Evolutionary conservation across 2,329 filamentous ascomycete genomes (phyloP).

Genomic region (Sodiomyces alkalinus): DNA sequence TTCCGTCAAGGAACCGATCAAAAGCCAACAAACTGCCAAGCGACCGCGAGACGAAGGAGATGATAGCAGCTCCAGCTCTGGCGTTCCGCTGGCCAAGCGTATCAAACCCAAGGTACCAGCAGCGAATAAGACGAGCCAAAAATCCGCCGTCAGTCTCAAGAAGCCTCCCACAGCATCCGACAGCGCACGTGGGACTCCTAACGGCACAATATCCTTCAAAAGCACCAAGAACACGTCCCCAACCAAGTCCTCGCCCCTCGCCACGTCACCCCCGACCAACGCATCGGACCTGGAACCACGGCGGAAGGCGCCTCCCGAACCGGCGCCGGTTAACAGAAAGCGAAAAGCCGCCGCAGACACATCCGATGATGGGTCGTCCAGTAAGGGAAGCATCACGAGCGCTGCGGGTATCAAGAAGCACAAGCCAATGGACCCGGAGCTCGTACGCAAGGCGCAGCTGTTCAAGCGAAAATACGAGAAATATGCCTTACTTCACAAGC

Average conservation of each 20-base stretch:
- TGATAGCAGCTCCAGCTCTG: slow-evolving; percentile 44
- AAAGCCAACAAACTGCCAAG: slow-evolving; percentile 25
- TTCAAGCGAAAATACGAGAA: slow-evolving; percentile 42
- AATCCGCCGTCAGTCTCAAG: slow-evolving; percentile 16
- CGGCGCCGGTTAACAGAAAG: slow-evolving; percentile 22
- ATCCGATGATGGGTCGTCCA: slow-evolving; percentile 6
- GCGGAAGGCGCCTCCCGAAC: slow-evolving; percentile 13
- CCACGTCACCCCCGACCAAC: slow-evolving; percentile 51
- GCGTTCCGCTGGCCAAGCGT: slow-evolving; percentile 42
- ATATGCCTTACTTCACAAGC: slow-evolving; percentile 40
- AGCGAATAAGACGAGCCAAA: slow-evolving; percentile 16
- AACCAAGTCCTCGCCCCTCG: slow-evolving; percentile 47
- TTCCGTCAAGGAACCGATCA: slow-evolving; percentile 14
- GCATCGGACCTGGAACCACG: slow-evolving; percentile 41
- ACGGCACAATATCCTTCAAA: slow-evolving; percentile 19
- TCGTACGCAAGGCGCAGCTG: slow-evolving; percentile 35
- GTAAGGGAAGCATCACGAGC: slow-evolving; percentile 4
- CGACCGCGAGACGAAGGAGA: slow-evolving; percentile 34
- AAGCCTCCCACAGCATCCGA: slow-evolving; percentile 32
- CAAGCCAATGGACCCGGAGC: slow-evolving; percentile 23
- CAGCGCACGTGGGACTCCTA: slow-evolving; percentile 14
- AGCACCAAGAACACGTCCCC: slow-evolving; percentile 34
- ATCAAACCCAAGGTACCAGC: slow-evolving; percentile 26
- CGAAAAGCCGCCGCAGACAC: slow-evolving; percentile 20
- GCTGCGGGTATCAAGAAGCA: slow-evolving; percentile 5